phyloP scores from a whole-genome alignment of 2,329 filamentous ascomycete genomes.

The Orbilia quercus region DNA sequence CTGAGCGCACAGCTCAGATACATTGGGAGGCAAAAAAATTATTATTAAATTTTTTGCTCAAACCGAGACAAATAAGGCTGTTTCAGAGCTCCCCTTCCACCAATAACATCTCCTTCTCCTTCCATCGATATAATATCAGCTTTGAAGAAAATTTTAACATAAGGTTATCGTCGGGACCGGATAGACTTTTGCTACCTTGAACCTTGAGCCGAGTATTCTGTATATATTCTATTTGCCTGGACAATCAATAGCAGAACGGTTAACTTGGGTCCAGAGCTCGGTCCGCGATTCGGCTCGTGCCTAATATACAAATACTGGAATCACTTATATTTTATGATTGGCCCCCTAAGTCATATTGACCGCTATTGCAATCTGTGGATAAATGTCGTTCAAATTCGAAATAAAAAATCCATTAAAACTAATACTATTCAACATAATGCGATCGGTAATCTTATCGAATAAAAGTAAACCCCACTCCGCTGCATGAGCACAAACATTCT shows the following conservation, averaged over 20 bases:
- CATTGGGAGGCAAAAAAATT: conserved; percentile 14
- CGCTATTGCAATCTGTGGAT: neutral
- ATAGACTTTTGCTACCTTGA: conserved; percentile 6
- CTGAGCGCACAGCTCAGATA: neutral
- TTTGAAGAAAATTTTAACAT: conserved; percentile 10
- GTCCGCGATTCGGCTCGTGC: conserved; percentile 1
- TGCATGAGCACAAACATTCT: neutral
- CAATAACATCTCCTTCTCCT: neutral
- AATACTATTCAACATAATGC: neutral
- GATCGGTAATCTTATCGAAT: neutral
- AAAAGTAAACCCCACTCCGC: neutral
- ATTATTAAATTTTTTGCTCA: too few species aligned
- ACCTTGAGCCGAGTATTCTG: conserved; percentile 1
- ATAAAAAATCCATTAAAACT: conserved; percentile 3
- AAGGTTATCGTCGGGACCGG: conserved; percentile 48
- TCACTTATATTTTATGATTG: too few species aligned
- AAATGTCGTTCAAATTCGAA: too few species aligned
- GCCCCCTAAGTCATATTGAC: too few species aligned
- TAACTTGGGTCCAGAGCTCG: neutral
- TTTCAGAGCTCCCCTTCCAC: conserved; percentile 7
- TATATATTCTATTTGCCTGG: conserved; percentile 1
- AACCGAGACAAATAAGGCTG: neutral
- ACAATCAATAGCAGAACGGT: too few species aligned
- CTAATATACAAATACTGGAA: too few species aligned
- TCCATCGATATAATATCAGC: conserved; percentile 12